Evolutionary conservation across 495 filamentous ascomycete genomes (phyloP).

Genomic region (Cudoniella acicularis): DNA sequence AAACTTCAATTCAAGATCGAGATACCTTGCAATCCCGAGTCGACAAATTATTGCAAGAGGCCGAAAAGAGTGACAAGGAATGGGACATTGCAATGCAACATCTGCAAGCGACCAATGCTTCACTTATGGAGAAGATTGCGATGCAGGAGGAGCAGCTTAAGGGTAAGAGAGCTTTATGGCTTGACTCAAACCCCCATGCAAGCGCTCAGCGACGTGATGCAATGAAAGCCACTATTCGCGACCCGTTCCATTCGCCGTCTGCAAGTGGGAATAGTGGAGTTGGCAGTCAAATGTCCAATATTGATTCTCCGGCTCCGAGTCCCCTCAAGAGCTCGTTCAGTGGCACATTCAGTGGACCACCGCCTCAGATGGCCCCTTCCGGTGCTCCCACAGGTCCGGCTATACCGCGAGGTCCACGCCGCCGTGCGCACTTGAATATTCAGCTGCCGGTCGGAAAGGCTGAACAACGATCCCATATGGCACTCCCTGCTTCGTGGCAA

Average conservation of each 20-base stretch:
- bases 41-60: slow-evolving; percentile 4
- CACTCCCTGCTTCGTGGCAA: too few relatives aligned
- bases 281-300: background rate
- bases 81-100: background rate
- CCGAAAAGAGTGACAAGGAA: slow-evolving; percentile 3
- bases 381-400: background rate
- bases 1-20: background rate
- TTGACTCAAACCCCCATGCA: slow-evolving; percentile 12
- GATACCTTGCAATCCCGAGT: slow-evolving; percentile 3
- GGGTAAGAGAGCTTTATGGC: slow-evolving; percentile 24
- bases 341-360: background rate
- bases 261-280: background rate
- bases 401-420: background rate
- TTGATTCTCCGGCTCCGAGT: background rate
- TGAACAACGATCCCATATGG: background rate
- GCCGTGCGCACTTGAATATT: background rate
- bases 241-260: slow-evolving; percentile 18
- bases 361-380: background rate
- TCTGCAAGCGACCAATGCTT: background rate
- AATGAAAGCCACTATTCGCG: slow-evolving; percentile 7
- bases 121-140: slow-evolving; percentile 5
- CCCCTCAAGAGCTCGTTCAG: background rate
- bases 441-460: background rate
- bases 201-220: slow-evolving; percentile 13
- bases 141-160: slow-evolving; percentile 23